A percentile compares a stretch with the other conserved stretches of the same genome.
phyloP scores from a whole-genome alignment of 2,329 filamentous ascomycete genomes.

The Cladophialophora chaetospira region DNA sequence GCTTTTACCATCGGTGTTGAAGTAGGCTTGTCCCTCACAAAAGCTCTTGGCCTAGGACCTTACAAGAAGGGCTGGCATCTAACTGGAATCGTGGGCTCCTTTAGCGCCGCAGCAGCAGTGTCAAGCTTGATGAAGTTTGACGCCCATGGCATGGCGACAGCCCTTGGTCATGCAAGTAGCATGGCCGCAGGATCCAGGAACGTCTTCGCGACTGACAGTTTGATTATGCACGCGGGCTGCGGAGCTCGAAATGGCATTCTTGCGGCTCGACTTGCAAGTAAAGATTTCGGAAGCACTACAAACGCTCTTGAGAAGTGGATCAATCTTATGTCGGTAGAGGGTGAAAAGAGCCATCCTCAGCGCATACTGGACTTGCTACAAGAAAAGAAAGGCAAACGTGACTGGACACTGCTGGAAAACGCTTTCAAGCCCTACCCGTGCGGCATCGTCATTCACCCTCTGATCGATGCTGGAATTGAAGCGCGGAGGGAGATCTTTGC shows the following conservation, averaged over 20 bases:
- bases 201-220: constrained; percentile 7
- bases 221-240: constrained; percentile 7
- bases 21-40: constrained; percentile 2
- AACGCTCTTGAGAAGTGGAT: constrained; percentile 1
- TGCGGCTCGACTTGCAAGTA: not conserved
- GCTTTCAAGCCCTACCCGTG: constrained; percentile 61
- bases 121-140: constrained; percentile 4
- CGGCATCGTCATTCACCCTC: constrained; percentile 59
- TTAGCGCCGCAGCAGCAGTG: constrained; percentile 1
- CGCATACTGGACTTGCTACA: not conserved
- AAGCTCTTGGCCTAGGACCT: constrained; percentile 6
- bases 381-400: not conserved
- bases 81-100: constrained; percentile 6
- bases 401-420: constrained; percentile 43
- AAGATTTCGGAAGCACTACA: not conserved
- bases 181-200: constrained; percentile 7
- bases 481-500: constrained; percentile 38
- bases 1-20: constrained; percentile 7
- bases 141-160: constrained; percentile 3
- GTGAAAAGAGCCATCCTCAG: not conserved
- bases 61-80: constrained; percentile 16
- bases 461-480: constrained; percentile 55
- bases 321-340: not conserved
- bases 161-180: constrained; percentile 5
- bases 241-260: constrained; percentile 6